Base-by-base conservation (phyloP, 1,139 yeast genomes). In the Sugiyamaella neomexicana region DNA sequence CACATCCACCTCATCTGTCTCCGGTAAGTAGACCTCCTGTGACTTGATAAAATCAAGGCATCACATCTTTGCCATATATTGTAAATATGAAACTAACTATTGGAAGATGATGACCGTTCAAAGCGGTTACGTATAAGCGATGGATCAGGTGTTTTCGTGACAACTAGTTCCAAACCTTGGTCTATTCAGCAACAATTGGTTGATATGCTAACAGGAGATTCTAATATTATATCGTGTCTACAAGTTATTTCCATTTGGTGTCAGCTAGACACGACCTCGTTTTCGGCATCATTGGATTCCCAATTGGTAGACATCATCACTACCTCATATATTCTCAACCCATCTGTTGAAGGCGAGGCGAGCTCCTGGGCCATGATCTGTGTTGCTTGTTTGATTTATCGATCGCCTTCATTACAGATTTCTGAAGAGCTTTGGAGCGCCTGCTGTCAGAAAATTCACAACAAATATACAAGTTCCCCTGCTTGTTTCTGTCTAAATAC, bases 321-420 rank as follows among this genome's bases (percentile, higher is more conserved):
- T 2, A 31, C 17, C 13, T 15, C 46, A 6, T 38, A 20, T 27
- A 47, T 47, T n/a, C 16, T 46, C 31, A 52, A 40, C 29, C 34
- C 50, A 6, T 46, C 51, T 2, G 47, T 37, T 27, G 40, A 46
- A 10, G 32, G 31, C 38, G 46, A 42, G n/a, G 10, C 31, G 8
- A 42, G 31, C 40, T 50, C 50, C n/a, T 59, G 62, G 62, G 56
- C 59, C 2, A 46, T 54, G 29, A 50, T 57, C 5, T 53, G 58
- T 17, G 10, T 46, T 12, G 59, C 54, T 3, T 54, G 55, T 37
- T n/a, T 56, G 20, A 12, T 55, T 8, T 10, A 29, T 8, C n/a
- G 55, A 38, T 34, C 37, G 9, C 9, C 50, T 31, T 9, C 31
- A 25, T 10, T 23, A 3, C 25, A 34, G 13, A 10, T 36, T 31